Evolutionary conservation across 176 grass and related monocot genomes (phyloP).

Genomic region (Aegilops bicornis): DNA sequence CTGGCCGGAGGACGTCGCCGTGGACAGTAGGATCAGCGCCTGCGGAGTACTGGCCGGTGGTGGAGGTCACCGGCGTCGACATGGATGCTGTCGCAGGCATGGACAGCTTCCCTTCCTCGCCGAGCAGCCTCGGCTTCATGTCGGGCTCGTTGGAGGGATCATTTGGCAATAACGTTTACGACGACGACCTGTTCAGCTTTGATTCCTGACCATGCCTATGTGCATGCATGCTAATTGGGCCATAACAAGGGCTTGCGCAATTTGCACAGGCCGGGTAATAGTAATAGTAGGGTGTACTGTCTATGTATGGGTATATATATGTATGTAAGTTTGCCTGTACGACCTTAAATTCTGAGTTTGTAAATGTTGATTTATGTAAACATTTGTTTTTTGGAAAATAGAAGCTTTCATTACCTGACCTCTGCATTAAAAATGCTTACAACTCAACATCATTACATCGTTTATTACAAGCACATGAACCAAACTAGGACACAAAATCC

Average conservation of each 20-base stretch:
- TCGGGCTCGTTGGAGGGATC: slow-evolving; percentile 13
- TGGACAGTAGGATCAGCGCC: slow-evolving; percentile 39
- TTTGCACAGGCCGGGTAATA: not conserved
- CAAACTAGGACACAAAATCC: no score
- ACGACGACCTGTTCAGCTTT: slow-evolving; percentile 33
- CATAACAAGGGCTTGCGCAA: no score
- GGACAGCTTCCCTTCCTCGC: slow-evolving; percentile 46
- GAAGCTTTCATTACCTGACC: no score
- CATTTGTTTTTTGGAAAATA: not conserved
- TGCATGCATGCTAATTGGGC: not conserved
- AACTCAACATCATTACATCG: no score
- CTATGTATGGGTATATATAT: no score
- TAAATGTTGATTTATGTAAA: not conserved
- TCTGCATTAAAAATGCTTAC: no score
- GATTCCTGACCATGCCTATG: slow-evolving; percentile 13
- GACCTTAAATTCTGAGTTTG: not conserved
- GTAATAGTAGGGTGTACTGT: not conserved
- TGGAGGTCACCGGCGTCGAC: not conserved
- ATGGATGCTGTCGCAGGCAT: not conserved
- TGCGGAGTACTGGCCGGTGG: not conserved
- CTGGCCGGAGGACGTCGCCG: not conserved
- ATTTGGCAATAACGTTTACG: slow-evolving; percentile 8
- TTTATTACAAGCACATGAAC: no score
- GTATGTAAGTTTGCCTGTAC: not conserved
- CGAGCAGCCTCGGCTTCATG: slow-evolving; percentile 42